These are phyloP conservation scores for Thecaphora frezii DNA, from an alignment of 1,284 basidiomycete species.

Conservation along the genomic window DNA sequence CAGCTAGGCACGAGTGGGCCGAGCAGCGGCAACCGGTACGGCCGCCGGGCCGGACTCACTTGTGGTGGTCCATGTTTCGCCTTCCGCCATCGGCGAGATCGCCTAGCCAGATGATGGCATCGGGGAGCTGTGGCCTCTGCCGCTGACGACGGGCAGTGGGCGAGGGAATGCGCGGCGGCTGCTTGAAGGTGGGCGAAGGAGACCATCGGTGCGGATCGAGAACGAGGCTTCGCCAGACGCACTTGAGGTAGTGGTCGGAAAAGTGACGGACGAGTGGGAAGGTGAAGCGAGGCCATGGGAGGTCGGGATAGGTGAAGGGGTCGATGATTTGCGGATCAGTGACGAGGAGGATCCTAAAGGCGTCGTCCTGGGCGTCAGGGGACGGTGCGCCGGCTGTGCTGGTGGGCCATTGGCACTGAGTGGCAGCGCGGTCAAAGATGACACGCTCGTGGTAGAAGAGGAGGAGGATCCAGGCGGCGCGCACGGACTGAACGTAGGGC, in stretches of 20 bases:
- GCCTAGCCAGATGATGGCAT: conserved; percentile 41
- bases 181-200: conserved; percentile 6
- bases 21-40: no score
- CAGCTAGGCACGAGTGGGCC: no score
- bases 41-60: conserved; percentile 1
- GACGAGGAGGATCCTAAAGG: conserved; percentile 21
- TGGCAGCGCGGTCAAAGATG: conserved; percentile 25
- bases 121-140: conserved; percentile 14
- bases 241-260: conserved; percentile 36
- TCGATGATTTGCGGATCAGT: conserved; percentile 41
- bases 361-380: neutral
- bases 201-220: conserved; percentile 32
- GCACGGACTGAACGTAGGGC: conserved; percentile 6
- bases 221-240: conserved; percentile 24
- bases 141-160: conserved; percentile 4
- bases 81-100: conserved; percentile 40
- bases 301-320: conserved; percentile 20
- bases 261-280: conserved; percentile 27
- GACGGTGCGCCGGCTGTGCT: conserved; percentile 7
- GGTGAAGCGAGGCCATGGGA: conserved; percentile 10
- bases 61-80: conserved; percentile 2
- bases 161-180: no score
- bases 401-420: conserved; percentile 19
- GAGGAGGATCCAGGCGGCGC: conserved; percentile 20
- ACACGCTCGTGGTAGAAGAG: conserved; percentile 28